phyloP scores from a whole-genome alignment of 1,139 yeast species.

The Hansenula sp. region DNA sequence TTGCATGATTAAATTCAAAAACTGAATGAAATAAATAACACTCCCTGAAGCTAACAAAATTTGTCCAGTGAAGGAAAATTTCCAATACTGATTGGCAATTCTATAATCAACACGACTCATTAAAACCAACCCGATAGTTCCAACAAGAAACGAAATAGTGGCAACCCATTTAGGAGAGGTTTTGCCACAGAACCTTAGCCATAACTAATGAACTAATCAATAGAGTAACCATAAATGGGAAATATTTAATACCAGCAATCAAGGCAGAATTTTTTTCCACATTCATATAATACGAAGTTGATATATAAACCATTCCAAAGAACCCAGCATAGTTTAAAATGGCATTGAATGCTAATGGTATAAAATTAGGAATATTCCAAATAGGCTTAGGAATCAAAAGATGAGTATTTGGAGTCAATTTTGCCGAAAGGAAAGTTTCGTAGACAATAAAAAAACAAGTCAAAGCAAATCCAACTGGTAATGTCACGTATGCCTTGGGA shows the following conservation, averaged over 20 bases:
- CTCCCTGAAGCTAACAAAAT: slow-evolving; percentile 19
- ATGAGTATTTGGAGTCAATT: slow-evolving; percentile 9
- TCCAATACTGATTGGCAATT: slow-evolving; percentile 22
- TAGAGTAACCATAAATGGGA: slow-evolving; percentile 11
- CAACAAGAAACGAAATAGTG: slow-evolving; percentile 14
- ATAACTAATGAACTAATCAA: slow-evolving; percentile 4
- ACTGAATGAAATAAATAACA: slow-evolving; percentile 6
- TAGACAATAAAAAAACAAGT: slow-evolving; percentile 10
- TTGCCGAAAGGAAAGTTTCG: slow-evolving; percentile 7
- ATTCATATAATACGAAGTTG: slow-evolving; percentile 11
- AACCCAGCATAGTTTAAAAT: slow-evolving; percentile 11
- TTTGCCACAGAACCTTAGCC: slow-evolving; percentile 11
- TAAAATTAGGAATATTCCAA: slow-evolving; percentile 15
- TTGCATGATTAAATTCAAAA: slow-evolving; percentile 21
- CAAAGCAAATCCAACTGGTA: slow-evolving; percentile 10
- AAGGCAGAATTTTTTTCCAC: slow-evolving; percentile 19
- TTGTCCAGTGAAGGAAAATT: slow-evolving; percentile 19
- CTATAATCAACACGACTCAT: slow-evolving; percentile 16
- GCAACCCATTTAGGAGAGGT: slow-evolving; percentile 15
- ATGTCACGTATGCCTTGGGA: slow-evolving; percentile 27
- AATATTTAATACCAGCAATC: slow-evolving; percentile 22
- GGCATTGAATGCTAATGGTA: slow-evolving; percentile 10
- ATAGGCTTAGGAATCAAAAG: slow-evolving; percentile 15
- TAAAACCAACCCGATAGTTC: slow-evolving; percentile 18
- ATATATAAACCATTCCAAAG: slow-evolving; percentile 8